Evolutionary conservation across 306 rosid species (phyloP), one percentile per base, ranked within the genome.

Genomic region (Biancaea sappan): DNA sequence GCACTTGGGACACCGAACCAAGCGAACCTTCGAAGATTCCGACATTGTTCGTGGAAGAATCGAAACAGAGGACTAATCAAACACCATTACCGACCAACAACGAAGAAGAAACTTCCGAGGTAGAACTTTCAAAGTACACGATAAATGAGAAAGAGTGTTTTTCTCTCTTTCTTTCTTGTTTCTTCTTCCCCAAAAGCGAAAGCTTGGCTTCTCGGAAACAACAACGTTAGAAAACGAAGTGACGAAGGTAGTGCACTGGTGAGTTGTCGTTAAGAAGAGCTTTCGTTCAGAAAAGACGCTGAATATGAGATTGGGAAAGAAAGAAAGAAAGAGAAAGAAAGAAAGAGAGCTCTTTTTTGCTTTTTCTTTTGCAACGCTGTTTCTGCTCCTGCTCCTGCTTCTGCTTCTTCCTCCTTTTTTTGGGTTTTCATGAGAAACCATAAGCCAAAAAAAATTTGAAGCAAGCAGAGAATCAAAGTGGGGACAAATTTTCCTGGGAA

Each of bases 1-100:
- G 66, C 99, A 95, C 81, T 88, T 92, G 34, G 99, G 99, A 83
- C 99, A 95, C 80, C 91, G 69, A 74, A 90, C 98, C 83, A 95
- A 47, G 16, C 96, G 79, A 29, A 90, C 71, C 78, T 83, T 92
- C 3, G 82, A 66, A 0, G 92, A 82, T 57, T 88, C 98, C 84
- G 83, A 86, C 99, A 95, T 95, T 64, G 84, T 14, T 37, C n/a
- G 48, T 72, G 46, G 9, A 14, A 7, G 10, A 58, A 58, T 18
- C 40, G 15, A 69, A 21, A 40, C 78, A 40, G 56, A 40, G 22
- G 60, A 74, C 40, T 44, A 82, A 29, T n/a, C 63, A 77, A 74
- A 22, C 82, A 83, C 41, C 66, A 76, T 71, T 44, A 71, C 78
- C 54, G 71, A 19, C 58, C 64, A 74, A 38, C 37, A 46, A 64